Evolutionary conservation across 805 yeast genomes (phyloP).

Genomic region (Spathaspora girioi): DNA sequence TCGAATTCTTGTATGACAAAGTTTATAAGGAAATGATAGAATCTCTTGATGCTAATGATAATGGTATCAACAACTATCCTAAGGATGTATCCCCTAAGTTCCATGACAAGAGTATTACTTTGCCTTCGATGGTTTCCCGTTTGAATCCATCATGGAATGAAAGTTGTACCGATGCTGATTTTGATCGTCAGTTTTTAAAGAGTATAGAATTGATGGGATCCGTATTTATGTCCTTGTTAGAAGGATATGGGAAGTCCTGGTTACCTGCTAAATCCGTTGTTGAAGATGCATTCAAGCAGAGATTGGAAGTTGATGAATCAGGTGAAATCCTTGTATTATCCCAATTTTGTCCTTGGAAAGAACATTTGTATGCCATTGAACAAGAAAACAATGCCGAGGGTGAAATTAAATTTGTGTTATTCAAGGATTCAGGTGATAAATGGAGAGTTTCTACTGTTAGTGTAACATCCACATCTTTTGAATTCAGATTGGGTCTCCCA

Average conservation of each 20-base stretch:
- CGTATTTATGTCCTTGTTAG: conserved; percentile 65
- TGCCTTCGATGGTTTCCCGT: conserved; percentile 74
- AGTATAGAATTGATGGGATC: conserved; percentile 84
- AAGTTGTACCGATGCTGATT: conserved; percentile 60
- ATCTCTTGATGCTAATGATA: conserved; percentile 93
- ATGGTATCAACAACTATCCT: conserved; percentile 74
- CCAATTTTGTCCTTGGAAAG: conserved; percentile 93
- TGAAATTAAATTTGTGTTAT: conserved; percentile 69
- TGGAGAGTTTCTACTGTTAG: conserved; percentile 95
- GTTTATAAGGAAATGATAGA: conserved; percentile 87
- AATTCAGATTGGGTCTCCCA: conserved; percentile 82
- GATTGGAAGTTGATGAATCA: conserved; percentile 58
- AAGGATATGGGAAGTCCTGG: conserved; percentile 80
- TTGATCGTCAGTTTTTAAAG: conserved; percentile 59
- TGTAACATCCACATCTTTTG: conserved; percentile 72
- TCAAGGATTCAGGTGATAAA: conserved; percentile 63
- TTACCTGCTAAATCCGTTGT: conserved; percentile 84
- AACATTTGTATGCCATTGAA: conserved; percentile 77
- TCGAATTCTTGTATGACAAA: conserved; percentile 66
- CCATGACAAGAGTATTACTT: conserved; percentile 66
- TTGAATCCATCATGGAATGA: conserved; percentile 86
- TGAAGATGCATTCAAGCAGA: conserved; percentile 57
- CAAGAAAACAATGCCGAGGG: conserved; percentile 52
- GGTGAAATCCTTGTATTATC: conserved; percentile 75
- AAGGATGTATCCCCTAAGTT: conserved; percentile 58